Evolutionary conservation across 768 basidiomycete genomes (phyloP).

Genomic region (Phlebiopsis flavidoalba): DNA sequence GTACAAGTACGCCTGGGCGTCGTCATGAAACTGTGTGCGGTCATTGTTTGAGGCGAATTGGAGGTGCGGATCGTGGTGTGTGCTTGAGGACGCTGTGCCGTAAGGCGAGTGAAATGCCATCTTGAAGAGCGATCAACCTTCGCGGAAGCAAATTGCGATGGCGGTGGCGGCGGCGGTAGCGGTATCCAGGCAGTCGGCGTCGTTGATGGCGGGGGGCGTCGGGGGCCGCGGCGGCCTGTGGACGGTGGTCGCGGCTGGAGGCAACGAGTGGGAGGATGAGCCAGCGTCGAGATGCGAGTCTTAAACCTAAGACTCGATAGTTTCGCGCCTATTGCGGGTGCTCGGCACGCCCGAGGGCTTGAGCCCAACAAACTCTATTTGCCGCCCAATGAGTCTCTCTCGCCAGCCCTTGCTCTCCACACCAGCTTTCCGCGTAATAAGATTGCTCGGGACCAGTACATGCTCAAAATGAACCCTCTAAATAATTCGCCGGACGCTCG

Average conservation of each 20-base stretch:
- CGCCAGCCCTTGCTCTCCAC: neutral
- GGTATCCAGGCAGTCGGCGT: neutral
- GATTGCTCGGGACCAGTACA: neutral
- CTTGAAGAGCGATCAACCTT: neutral
- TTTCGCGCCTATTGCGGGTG: neutral
- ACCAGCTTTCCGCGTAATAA: neutral
- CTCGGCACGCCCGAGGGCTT: neutral
- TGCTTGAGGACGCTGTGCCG: neutral
- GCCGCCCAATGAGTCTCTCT: neutral
- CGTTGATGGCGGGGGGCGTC: neutral
- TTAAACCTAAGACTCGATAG: neutral
- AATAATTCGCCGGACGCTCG: neutral
- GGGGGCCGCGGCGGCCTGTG: neutral
- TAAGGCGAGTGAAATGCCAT: neutral
- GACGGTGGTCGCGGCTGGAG: neutral
- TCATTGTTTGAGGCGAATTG: neutral
- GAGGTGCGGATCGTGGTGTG: neutral
- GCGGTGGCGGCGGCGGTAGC: neutral
- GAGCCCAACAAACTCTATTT: neutral
- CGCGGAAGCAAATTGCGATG: conserved; percentile 5
- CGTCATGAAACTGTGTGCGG: neutral
- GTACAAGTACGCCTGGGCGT: neutral
- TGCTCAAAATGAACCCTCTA: neutral
- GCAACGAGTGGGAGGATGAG: neutral
- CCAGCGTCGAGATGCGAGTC: neutral